A percentile compares a stretch with the other conserved stretches of the same genome.
Conservation (phyloP, 805 yeast genomes). For the Barnettozyma californica region DNA sequence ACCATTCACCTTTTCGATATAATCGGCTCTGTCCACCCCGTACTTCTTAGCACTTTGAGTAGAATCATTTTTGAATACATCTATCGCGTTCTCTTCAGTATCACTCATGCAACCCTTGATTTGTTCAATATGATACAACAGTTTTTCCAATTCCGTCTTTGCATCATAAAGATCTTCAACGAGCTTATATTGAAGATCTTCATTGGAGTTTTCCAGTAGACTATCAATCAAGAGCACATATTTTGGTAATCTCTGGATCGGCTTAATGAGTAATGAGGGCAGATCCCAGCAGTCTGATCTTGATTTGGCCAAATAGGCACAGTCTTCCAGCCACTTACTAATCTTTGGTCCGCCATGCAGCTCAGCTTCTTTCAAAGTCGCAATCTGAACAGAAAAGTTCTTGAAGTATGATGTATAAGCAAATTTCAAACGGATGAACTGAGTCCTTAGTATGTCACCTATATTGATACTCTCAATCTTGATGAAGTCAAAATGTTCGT, state of each 20-base stretch:
- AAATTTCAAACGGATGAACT: conserved; percentile 29
- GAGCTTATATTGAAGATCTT: conserved; percentile 7
- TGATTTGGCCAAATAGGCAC: conserved; percentile 24
- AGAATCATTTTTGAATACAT: neutral
- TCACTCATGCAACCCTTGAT: neutral
- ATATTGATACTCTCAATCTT: conserved; percentile 20
- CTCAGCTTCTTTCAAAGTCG: conserved; percentile 20
- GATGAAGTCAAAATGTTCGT: conserved; percentile 10
- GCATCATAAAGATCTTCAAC: conserved; percentile 17
- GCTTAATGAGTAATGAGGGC: conserved; percentile 29
- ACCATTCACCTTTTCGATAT: conserved; percentile 2
- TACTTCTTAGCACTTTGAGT: neutral
- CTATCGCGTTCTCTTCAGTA: neutral
- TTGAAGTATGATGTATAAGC: conserved; percentile 30
- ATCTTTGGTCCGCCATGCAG: conserved; percentile 18
- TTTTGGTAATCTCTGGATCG: conserved; percentile 28
- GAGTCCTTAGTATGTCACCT: conserved; percentile 27
- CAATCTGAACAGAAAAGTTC: conserved; percentile 28
- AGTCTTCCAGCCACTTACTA: conserved; percentile 31
- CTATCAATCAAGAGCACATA: conserved; percentile 17
- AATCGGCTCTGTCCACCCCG: conserved; percentile 4
- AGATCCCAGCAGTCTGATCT: conserved; percentile 25
- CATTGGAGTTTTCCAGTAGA: conserved; percentile 12
- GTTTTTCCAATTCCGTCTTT: conserved; percentile 13
- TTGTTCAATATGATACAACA: conserved; percentile 11